A percentile compares a stretch with the other conserved stretches of the same genome.
These are phyloP conservation scores for Irpex lacteus DNA, from an alignment of 1,284 basidiomycete species.

Conservation along the genomic window DNA sequence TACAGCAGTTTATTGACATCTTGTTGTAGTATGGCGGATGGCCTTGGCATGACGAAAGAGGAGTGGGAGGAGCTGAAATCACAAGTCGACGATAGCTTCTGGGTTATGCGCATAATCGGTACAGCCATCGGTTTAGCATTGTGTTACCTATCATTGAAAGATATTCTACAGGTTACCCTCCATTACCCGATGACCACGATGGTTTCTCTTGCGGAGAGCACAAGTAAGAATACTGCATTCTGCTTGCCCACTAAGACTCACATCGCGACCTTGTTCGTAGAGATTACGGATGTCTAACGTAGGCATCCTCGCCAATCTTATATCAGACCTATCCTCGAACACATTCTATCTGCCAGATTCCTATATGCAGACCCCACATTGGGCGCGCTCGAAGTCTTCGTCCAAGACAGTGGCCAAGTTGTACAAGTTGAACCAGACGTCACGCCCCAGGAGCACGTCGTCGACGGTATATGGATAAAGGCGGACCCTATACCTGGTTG, in stretches of 20 bases:
- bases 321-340: not conserved
- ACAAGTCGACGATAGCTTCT: constrained; percentile 80
- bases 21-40: constrained; percentile 66
- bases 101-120: constrained; percentile 85
- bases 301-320: constrained; percentile 21
- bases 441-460: constrained; percentile 47
- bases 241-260: not conserved
- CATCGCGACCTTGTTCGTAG: constrained; percentile 31
- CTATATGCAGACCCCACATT: constrained; percentile 77
- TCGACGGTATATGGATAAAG: constrained; percentile 71
- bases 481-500: constrained; percentile 78
- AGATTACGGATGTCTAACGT: constrained; percentile 88
- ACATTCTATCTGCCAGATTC: constrained; percentile 46
- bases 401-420: constrained; percentile 40
- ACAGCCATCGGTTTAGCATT: constrained; percentile 13
- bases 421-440: constrained; percentile 36
- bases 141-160: not conserved
- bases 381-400: constrained; percentile 78
- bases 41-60: constrained; percentile 65
- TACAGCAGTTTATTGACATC: too few relatives aligned
- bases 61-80: constrained; percentile 68
- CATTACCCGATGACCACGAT: constrained; percentile 71
- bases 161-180: constrained; percentile 66
- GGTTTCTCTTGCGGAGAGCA: constrained; percentile 86
- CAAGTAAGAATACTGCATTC: constrained; percentile 43